phyloP scores from a whole-genome alignment of 257 asterid genomes.

The Henckelia pumila region DNA sequence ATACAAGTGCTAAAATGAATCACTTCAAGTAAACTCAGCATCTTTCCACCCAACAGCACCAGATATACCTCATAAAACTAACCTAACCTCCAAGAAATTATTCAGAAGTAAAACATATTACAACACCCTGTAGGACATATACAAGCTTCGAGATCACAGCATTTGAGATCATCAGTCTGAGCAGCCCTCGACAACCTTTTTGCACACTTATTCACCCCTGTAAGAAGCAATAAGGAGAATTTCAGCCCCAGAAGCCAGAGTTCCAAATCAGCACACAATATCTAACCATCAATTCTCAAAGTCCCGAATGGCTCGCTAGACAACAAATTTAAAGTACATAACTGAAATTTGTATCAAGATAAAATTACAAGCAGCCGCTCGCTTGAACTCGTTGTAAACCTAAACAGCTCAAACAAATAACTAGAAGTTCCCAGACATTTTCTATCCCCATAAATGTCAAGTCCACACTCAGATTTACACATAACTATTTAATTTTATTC shows the following conservation, averaged over 20 bases:
- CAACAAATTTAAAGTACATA: constrained; percentile 4
- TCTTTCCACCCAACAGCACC: not conserved
- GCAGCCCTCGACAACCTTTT: not conserved
- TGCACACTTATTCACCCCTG: constrained; percentile 2
- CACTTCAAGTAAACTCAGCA: not conserved
- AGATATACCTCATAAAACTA: not conserved
- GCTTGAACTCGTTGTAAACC: not conserved
- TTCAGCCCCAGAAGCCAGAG: not conserved
- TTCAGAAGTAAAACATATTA: not conserved
- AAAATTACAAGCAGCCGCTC: not conserved
- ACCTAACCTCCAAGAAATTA: too few species aligned
- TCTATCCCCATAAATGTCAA: not conserved
- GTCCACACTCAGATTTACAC: not conserved
- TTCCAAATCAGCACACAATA: not conserved
- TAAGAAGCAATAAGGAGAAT: constrained; percentile 4
- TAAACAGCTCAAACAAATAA: not conserved
- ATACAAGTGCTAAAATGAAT: not conserved
- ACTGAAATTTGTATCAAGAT: not conserved
- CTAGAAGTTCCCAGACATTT: not conserved
- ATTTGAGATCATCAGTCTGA: not conserved
- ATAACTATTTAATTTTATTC: too few species aligned
- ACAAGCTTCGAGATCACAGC: not conserved
- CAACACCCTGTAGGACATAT: not conserved
- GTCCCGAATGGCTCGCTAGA: constrained; percentile 8
- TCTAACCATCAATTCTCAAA: not conserved